phyloP scores from a whole-genome alignment of 371 early-diverging fungal genomes.

The Mortierella sp. region DNA sequence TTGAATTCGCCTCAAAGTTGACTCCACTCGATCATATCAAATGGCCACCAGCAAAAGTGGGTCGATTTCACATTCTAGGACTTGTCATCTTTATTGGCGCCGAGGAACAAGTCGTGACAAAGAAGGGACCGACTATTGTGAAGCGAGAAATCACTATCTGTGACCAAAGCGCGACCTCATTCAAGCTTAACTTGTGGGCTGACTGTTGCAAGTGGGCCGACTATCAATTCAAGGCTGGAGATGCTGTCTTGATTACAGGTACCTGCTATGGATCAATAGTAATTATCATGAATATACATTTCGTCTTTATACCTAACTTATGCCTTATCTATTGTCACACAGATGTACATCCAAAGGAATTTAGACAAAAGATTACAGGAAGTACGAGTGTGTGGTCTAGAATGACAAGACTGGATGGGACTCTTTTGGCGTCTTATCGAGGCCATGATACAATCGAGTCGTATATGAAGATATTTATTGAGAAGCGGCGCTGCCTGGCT shows the following conservation, averaged over 20 bases:
- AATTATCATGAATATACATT: no score
- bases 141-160: conserved; percentile 18
- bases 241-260: conserved; percentile 33
- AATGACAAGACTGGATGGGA: conserved; percentile 19
- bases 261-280: background rate
- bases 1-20: conserved; percentile 17
- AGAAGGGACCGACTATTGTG: background rate
- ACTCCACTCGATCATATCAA: conserved; percentile 33
- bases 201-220: conserved; percentile 24
- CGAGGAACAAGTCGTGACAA: conserved; percentile 15
- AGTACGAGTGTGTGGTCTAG: conserved; percentile 25
- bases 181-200: conserved; percentile 34
- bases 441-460: conserved; percentile 7
- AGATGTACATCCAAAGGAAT: conserved; percentile 30
- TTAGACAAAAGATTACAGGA: conserved; percentile 17
- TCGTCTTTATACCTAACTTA: background rate
- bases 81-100: conserved; percentile 22
- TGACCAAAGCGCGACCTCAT: conserved; percentile 34
- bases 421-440: conserved; percentile 7
- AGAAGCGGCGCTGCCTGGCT: conserved; percentile 18
- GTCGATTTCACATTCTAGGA: conserved; percentile 25
- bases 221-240: conserved; percentile 14
- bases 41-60: conserved; percentile 28
- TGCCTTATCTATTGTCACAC: background rate
- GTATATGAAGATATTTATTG: conserved; percentile 4